Conservation (phyloP, 306 rosid genomes). For the Pterocarpus santalinus region DNA sequence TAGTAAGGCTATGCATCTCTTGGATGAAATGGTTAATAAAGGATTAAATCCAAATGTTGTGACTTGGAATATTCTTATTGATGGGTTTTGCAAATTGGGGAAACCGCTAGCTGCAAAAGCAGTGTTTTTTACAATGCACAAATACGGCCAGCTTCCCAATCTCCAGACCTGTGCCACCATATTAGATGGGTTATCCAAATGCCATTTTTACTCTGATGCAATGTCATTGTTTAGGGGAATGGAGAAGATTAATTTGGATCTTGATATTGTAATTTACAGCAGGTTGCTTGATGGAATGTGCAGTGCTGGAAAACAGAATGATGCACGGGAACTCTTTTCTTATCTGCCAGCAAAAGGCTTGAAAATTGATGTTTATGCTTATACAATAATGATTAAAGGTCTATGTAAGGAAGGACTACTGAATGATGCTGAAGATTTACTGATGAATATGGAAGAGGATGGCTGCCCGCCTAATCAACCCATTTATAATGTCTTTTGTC, state of each 20-base stretch:
- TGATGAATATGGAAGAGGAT: constrained; percentile 2
- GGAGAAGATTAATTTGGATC: constrained; percentile 12
- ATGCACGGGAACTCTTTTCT: neutral
- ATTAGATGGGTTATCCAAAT: neutral
- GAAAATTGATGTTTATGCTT: no score
- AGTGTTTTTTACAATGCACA: neutral
- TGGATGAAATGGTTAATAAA: no score
- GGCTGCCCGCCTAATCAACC: neutral
- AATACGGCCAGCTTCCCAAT: neutral
- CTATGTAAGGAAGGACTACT: no score
- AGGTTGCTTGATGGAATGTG: constrained; percentile 10
- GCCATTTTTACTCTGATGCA: neutral
- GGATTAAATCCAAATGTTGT: constrained; percentile 3
- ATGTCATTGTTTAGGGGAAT: neutral
- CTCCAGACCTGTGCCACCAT: neutral
- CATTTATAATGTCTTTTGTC: neutral
- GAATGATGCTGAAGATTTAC: neutral
- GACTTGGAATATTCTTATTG: constrained; percentile 17
- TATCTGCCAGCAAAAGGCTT: neutral
- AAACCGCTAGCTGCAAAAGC: neutral
- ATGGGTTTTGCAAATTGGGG: neutral
- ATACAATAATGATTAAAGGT: no score
- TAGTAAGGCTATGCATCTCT: no score
- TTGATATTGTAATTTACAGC: neutral
- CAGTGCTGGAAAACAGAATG: neutral